phyloP scores from a whole-genome alignment of 768 basidiomycete species.

The Porpolomopsis calyptriformis region DNA sequence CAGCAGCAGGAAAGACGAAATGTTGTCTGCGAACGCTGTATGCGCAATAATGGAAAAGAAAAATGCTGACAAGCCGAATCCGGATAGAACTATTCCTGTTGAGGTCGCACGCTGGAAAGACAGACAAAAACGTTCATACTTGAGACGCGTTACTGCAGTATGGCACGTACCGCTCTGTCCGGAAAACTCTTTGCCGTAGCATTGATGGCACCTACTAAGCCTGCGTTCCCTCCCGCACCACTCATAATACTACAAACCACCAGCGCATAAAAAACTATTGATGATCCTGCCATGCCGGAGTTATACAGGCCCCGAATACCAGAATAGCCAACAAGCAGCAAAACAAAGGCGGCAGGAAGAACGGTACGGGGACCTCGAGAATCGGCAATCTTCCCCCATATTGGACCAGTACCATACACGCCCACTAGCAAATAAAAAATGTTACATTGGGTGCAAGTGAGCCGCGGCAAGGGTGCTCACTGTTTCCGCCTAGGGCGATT shows the following conservation, averaged over 20 bases:
- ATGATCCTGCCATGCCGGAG: conserved; percentile 34
- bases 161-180: conserved; percentile 45
- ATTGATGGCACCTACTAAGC: conserved; percentile 62
- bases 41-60: conserved; percentile 74
- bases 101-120: conserved; percentile 53
- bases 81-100: conserved; percentile 72
- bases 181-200: conserved; percentile 78
- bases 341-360: conserved; percentile 45
- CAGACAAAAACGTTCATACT: not conserved
- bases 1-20: conserved; percentile 63
- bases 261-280: conserved; percentile 38
- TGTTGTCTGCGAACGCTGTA: conserved; percentile 63
- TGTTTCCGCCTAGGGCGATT: conserved; percentile 69
- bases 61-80: conserved; percentile 87
- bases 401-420: conserved; percentile 63
- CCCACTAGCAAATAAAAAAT: conserved; percentile 35
- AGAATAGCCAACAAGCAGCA: conserved; percentile 61
- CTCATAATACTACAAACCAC: conserved; percentile 59
- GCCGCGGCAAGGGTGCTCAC: conserved; percentile 29
- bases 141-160: not conserved
- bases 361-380: conserved; percentile 57
- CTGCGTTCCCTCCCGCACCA: conserved; percentile 68
- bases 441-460: not conserved
- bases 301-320: conserved; percentile 65
- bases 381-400: conserved; percentile 77